A percentile compares a stretch with the other conserved stretches of the same genome.
phyloP scores from a whole-genome alignment of 306 rosid genomes.

The Cicer arietinum region DNA sequence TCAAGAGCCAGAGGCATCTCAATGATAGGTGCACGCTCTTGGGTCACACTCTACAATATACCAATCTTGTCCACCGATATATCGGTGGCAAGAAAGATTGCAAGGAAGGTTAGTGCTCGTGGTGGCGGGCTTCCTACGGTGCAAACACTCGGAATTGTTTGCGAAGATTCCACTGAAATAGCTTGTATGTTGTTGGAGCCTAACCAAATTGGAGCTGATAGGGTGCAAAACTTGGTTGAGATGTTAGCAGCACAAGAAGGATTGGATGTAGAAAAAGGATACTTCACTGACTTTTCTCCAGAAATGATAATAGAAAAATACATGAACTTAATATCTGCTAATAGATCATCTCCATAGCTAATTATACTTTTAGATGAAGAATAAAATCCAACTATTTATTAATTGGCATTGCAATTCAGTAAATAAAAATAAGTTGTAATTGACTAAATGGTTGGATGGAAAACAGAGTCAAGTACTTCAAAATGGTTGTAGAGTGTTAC shows the following conservation, averaged over 20 bases:
- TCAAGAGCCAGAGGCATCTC: constrained; percentile 65
- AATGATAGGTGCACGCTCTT: constrained; percentile 81
- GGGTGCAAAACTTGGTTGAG: constrained; percentile 74
- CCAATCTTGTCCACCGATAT: constrained; percentile 69
- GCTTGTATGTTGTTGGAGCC: constrained; percentile 89
- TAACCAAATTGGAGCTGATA: constrained; percentile 71
- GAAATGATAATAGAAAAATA: constrained; percentile 68
- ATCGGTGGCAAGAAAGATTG: constrained; percentile 58
- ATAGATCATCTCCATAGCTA: constrained; percentile 35
- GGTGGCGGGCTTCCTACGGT: constrained; percentile 91
- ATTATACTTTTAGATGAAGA: neutral
- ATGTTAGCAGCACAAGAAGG: constrained; percentile 75
- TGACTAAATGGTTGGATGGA: constrained; percentile 15
- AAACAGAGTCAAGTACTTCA: constrained; percentile 37
- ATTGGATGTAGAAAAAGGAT: constrained; percentile 79
- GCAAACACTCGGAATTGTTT: constrained; percentile 66
- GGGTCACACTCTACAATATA: constrained; percentile 71
- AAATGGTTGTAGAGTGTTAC: constrained; percentile 33
- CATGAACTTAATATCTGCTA: constrained; percentile 53
- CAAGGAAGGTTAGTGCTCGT: constrained; percentile 79
- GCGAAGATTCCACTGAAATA: constrained; percentile 68
- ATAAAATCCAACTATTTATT: constrained; percentile 5
- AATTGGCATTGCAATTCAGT: constrained; percentile 26
- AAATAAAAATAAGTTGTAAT: constrained; percentile 31
- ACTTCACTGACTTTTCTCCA: constrained; percentile 78